Evolutionary conservation across 179 eudicot species (phyloP), one percentile per base, ranked within the genome.

Genomic region (Vitellaria paradoxa): DNA sequence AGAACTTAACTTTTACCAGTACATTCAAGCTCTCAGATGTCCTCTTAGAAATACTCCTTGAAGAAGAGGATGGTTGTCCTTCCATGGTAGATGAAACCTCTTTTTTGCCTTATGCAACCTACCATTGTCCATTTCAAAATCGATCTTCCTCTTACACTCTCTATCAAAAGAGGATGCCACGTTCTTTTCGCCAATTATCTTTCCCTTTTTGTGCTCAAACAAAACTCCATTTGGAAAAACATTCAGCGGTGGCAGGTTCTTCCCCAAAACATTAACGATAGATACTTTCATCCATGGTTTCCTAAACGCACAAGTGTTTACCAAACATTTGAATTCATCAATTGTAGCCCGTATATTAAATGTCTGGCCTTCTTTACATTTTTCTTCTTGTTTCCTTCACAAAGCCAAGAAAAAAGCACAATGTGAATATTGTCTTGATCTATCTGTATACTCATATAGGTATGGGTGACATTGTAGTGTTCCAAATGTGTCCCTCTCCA

Each of bases 381-480:
- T 84, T 74, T 86, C 98, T 3, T 91, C 97, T 76, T 81, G 87
- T 76, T 87, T 94, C 78, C 92, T 87, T 83, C 89, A 96, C 84
- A 94, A 84, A 18, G 97, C 98, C 91, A 94, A 84, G 70, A 89
- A 94, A 62, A 92, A 92, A 14, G 90, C 90, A 87, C 89, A 87
- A 78, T 94, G 89, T 13, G 89, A 82, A 56, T 87, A 89, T 57
- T 82, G 89, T 81, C 85, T 89, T 13, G 96, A 87, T 46, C 86
- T 55, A 73, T 94, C 97, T 42, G 79, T 72, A 82, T 85, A 82
- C 71, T 88, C 90, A 52, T n/a, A n/a, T n/a, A n/a, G n/a, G 76
- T 88, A 89, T 15, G 96, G 97, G 82, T 89, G 98, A 81, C 98
- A 94, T 81, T 90, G 96, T 77, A 94, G 76, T 85, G 86, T 92